These are phyloP conservation scores for Xylaria sp. DNA, from an alignment of 2,329 filamentous ascomycete genomes.

Conservation along the genomic window DNA sequence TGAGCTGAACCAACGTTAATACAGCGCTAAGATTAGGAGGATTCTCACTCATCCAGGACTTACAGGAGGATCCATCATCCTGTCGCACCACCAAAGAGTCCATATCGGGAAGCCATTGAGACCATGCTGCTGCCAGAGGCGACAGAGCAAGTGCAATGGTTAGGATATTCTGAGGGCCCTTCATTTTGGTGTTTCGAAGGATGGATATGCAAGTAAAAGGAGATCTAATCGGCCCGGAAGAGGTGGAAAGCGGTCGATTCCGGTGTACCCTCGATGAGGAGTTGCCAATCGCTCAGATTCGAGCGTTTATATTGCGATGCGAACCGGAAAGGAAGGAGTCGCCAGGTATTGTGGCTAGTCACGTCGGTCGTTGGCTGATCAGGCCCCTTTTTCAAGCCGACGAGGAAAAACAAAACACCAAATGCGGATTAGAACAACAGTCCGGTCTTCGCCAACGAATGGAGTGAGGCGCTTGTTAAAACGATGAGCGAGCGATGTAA, in stretches of 20 bases:
- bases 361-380: conserved; percentile 20
- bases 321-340: conserved; percentile 25
- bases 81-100: conserved; percentile 64
- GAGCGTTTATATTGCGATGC: neutral
- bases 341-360: conserved; percentile 13
- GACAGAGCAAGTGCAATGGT: conserved; percentile 64
- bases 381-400: conserved; percentile 28
- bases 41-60: conserved; percentile 23
- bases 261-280: conserved; percentile 30
- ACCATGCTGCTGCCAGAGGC: conserved; percentile 65
- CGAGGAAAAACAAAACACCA: conserved; percentile 38
- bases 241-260: conserved; percentile 31
- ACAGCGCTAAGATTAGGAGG: neutral
- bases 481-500: conserved; percentile 42
- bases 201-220: conserved; percentile 39
- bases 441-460: conserved; percentile 39
- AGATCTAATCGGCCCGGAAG: conserved; percentile 24
- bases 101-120: conserved; percentile 63
- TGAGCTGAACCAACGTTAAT: conserved; percentile 19
- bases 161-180: conserved; percentile 58
- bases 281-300: conserved; percentile 18
- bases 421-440: conserved; percentile 38
- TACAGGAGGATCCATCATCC: conserved; percentile 50
- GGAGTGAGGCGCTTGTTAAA: conserved; percentile 34
- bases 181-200: conserved; percentile 57